phyloP scores from a whole-genome alignment of 2,329 filamentous ascomycete species.

The Pyrenophora graminea region DNA sequence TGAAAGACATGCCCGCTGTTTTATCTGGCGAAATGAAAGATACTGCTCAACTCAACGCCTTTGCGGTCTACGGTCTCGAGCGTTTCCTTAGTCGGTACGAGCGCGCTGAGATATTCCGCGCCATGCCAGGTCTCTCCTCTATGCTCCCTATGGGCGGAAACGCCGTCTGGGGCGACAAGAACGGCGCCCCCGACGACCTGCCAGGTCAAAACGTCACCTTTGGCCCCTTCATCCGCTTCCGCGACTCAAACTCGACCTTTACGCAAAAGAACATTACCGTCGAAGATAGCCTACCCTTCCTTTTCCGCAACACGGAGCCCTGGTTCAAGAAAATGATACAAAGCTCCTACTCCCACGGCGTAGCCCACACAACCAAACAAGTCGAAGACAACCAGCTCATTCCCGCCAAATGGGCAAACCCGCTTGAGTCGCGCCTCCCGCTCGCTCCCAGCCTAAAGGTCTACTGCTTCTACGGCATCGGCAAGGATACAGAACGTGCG shows the following conservation, averaged over 20 bases:
- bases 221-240: constrained; percentile 86
- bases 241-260: constrained; percentile 58
- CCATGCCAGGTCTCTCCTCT: constrained; percentile 94
- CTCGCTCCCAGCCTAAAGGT: constrained; percentile 88
- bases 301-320: constrained; percentile 75
- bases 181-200: constrained; percentile 85
- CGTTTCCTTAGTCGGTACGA: constrained; percentile 92
- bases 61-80: constrained; percentile 94
- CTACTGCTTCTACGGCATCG: constrained; percentile 95
- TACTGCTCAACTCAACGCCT: constrained; percentile 92
- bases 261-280: constrained; percentile 75
- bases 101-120: constrained; percentile 88
- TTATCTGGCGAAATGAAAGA: constrained; percentile 98
- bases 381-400: constrained; percentile 67
- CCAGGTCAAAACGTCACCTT: constrained; percentile 74
- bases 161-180: constrained; percentile 88
- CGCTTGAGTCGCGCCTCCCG: constrained; percentile 84
- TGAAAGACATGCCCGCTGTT: constrained; percentile 87
- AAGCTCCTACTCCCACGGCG: constrained; percentile 81
- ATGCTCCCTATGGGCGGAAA: constrained; percentile 96
- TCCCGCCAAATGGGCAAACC: constrained; percentile 88
- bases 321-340: constrained; percentile 82
- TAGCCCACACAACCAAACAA: constrained; percentile 77
- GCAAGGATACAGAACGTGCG: constrained; percentile 87
- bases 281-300: constrained; percentile 73